These are phyloP conservation scores for Xerocomellus chrysenteron DNA, from an alignment of 768 basidiomycete genomes.

Conservation along the genomic window DNA sequence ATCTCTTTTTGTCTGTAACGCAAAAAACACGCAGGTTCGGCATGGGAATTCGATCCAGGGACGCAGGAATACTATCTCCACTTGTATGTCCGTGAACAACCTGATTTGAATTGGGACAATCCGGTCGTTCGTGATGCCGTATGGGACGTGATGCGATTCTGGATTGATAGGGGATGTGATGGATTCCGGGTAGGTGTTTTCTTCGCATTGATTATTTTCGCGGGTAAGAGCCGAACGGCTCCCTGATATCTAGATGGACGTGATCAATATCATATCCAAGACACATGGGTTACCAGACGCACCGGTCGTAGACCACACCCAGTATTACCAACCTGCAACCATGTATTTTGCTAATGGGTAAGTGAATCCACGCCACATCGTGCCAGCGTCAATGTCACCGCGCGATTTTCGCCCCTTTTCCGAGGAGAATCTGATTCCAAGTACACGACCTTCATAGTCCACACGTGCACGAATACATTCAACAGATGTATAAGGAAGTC, in stretches of 20 bases:
- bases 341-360: conserved; percentile 62
- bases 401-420: conserved; percentile 2
- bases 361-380: conserved; percentile 12
- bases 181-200: conserved; percentile 61
- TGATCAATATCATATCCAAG: conserved; percentile 70
- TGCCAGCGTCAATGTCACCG: conserved; percentile 1
- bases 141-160: conserved; percentile 67
- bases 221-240: conserved; percentile 1
- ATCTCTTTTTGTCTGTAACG: not conserved
- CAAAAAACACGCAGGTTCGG: conserved; percentile 45
- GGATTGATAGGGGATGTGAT: conserved; percentile 73
- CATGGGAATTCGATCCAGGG: conserved; percentile 66
- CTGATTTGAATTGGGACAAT: conserved; percentile 79
- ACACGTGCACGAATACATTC: conserved; percentile 62
- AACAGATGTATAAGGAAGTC: conserved; percentile 64
- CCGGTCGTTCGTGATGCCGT: conserved; percentile 56
- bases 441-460: conserved; percentile 42
- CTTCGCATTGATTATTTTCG: not conserved
- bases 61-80: conserved; percentile 76
- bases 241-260: conserved; percentile 52
- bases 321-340: conserved; percentile 54
- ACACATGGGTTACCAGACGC: conserved; percentile 64
- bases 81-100: conserved; percentile 63
- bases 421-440: not conserved
- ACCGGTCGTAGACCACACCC: conserved; percentile 48